Evolutionary conservation across 1,284 basidiomycete genomes (phyloP), one percentile per base, ranked within the genome.

Genomic region (Sutorius eximius): DNA sequence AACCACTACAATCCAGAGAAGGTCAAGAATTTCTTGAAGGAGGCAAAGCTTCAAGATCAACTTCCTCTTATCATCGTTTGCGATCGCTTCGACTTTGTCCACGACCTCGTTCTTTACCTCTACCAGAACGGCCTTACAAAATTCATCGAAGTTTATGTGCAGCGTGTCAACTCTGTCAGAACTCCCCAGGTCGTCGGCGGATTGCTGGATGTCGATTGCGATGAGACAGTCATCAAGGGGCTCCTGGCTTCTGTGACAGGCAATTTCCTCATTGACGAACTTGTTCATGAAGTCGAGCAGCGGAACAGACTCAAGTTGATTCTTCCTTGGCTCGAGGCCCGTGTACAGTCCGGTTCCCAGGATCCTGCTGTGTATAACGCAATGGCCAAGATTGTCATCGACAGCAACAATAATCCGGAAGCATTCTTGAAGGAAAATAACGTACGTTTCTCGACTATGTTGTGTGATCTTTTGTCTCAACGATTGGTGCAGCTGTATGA

Each of bases 1-100:
- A 98, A 99, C 77, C 82, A 81, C 76, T 99, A 99, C 83, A 97
- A 97, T 75, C 93, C 97, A 2, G 97, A 99, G 78, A 99, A 99
- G 77, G 97, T 99, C 81, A 99, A 99, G 82, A 99, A 99, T 79
- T 99, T 98, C 88, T 87, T 99, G 75, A 96, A 95, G 73, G 97
- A 99, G 72, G 96, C 96, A 66, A 97, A 98, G 71, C 87, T 99
- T 37, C 77, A 87, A 43, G 97, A 99, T 73, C 97, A 99, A 73
- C 86, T 99, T 36, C 97, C 97, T 13, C 88, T 99, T 66, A 99
- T 99, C 80, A 99, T 99, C 62, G 97, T 99, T 66, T 99, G 97
- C 83, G 97, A 99, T 75, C 94, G 97, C 37, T 99, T 99, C 81
- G 95, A 98, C 81, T 99, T 98, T 71, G 97, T 99, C 11, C 97